These are phyloP conservation scores for Carpinus viminea DNA, from an alignment of 306 rosid genomes.

Conservation along the genomic window DNA sequence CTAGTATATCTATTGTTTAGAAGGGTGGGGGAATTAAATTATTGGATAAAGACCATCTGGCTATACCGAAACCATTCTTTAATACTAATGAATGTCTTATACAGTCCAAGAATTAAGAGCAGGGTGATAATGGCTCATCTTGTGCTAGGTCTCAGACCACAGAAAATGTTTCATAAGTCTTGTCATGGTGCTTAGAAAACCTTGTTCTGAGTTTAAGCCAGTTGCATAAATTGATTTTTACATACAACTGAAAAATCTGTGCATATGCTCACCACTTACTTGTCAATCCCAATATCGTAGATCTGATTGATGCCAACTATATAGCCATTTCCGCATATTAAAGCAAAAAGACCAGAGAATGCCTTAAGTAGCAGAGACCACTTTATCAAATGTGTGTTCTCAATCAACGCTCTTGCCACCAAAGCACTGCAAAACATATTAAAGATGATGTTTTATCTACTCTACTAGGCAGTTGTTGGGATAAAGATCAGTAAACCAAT, in stretches of 20 bases:
- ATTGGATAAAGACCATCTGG: not conserved
- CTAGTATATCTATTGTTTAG: not conserved
- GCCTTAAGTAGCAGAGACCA: slow-evolving; percentile 92
- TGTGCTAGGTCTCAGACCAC: not conserved
- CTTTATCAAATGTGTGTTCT: slow-evolving; percentile 85
- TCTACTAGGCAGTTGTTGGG: not conserved
- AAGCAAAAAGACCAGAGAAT: slow-evolving; percentile 82
- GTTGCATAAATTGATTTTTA: not conserved
- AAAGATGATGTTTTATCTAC: slow-evolving; percentile 23
- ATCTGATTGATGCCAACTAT: slow-evolving; percentile 99
- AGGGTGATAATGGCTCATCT: not conserved
- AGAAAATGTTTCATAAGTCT: not conserved
- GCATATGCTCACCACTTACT: slow-evolving; percentile 52
- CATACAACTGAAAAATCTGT: slow-evolving; percentile 16
- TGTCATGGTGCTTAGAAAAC: not conserved
- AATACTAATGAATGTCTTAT: not conserved
- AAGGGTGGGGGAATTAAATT: not conserved
- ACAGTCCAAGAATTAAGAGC: not conserved
- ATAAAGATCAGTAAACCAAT: not conserved
- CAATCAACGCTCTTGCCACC: slow-evolving; percentile 90
- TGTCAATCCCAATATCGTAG: slow-evolving; percentile 88
- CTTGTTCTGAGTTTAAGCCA: not conserved
- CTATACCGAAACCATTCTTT: not conserved
- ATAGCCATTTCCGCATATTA: slow-evolving; percentile 92
- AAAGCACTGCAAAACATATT: slow-evolving; percentile 67